Evolutionary conservation across 83 land plant genomes (phyloP).

Genomic region (Thuja plicata): DNA sequence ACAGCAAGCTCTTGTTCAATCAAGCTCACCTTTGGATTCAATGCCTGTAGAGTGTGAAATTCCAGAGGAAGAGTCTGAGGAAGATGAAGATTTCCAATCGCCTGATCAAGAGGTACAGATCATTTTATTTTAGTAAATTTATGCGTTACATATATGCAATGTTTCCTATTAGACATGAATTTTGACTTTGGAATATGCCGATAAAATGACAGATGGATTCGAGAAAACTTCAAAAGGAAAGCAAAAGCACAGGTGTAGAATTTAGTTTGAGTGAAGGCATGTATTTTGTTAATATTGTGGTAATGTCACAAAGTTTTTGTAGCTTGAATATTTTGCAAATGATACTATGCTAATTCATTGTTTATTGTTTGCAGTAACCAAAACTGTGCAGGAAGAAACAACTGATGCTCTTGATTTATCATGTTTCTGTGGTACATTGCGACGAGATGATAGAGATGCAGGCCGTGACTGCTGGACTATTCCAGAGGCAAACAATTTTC

Average conservation of each 20-base stretch:
- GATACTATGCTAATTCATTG: neutral
- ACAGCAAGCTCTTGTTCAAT: constrained; percentile 22
- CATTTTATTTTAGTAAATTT: neutral
- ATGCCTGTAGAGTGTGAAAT: constrained; percentile 35
- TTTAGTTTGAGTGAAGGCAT: neutral
- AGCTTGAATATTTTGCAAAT: neutral
- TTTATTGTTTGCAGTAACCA: constrained; percentile 13
- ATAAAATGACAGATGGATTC: constrained; percentile 26
- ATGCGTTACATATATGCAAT: neutral
- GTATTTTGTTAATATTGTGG: neutral
- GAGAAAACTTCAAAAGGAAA: constrained; percentile 22
- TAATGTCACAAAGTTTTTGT: neutral
- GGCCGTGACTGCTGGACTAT: constrained; percentile 85
- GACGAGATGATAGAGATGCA: constrained; percentile 61
- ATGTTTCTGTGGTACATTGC: constrained; percentile 63
- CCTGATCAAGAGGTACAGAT: constrained; percentile 59
- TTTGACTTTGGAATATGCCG: neutral
- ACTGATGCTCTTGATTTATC: constrained; percentile 61
- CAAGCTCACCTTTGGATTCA: constrained; percentile 39
- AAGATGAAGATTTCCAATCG: constrained; percentile 73
- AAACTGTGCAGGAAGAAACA: constrained; percentile 45
- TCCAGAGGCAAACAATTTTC: constrained; percentile 79
- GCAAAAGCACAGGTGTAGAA: constrained; percentile 33
- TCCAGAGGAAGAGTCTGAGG: constrained; percentile 81
- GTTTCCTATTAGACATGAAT: neutral